Conservation (phyloP, 2,329 filamentous ascomycete species). For the Fusarium beomiforme region DNA sequence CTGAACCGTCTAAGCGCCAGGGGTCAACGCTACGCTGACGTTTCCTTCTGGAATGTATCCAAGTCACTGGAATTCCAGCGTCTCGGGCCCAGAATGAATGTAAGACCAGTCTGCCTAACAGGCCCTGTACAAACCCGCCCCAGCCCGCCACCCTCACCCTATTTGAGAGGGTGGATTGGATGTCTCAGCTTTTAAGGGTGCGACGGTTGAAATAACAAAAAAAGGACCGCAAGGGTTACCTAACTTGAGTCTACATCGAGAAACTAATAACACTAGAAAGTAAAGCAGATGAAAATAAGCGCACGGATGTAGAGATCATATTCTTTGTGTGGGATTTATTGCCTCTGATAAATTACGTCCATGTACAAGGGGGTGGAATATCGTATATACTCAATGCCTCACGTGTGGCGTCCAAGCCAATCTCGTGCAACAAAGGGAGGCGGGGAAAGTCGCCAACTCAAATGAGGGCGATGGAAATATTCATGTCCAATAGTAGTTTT, state of each 20-base stretch:
- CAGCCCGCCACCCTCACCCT: background rate
- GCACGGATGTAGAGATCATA: conserved; percentile 6
- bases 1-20: background rate
- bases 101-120: no score
- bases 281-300: background rate
- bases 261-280: background rate
- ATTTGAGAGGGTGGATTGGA: background rate
- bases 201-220: background rate
- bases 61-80: conserved; percentile 32
- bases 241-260: background rate
- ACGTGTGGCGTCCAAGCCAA: background rate
- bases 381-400: conserved; percentile 23
- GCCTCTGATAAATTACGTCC: conserved; percentile 10
- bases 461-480: background rate
- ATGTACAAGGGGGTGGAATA: conserved; percentile 16
- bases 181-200: conserved; percentile 10
- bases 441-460: background rate
- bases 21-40: background rate
- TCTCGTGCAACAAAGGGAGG: conserved; percentile 17
- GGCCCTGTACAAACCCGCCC: background rate
- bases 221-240: conserved; percentile 12
- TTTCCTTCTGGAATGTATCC: conserved; percentile 33
- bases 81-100: no score
- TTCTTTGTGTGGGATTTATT: conserved; percentile 28
- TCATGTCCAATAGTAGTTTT: background rate